Base-by-base conservation (phyloP, 768 basidiomycete genomes). In the Leucocoprinus birnbaumii region DNA sequence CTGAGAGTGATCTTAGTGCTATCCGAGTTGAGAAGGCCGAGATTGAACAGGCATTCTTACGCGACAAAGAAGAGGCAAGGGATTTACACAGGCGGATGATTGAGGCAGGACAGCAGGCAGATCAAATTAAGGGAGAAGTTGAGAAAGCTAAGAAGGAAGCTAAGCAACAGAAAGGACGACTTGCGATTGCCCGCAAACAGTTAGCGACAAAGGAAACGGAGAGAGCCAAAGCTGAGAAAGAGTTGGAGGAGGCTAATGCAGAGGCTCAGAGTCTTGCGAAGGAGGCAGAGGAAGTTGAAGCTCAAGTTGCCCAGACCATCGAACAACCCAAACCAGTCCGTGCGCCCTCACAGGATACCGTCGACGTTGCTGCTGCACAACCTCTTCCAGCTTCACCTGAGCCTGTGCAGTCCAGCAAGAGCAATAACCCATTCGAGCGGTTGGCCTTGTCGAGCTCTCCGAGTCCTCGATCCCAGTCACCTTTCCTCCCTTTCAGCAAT, bases 161-260 rank as follows among this genome's bases (percentile, higher is more conserved):
- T 1, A 89, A 96, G 68, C 93, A 97, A 65, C 95, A 98, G 74
- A 98, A 93, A 68, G 97, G 97, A 9, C 77, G 96, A 59, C 78
- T 96, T 21, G 94, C 94, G 3, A 96, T 98, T 66, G 91, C 92
- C 4, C 88, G 87, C 74, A 98, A 99, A 69, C 97, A 98, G 73
- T 74, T 98, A 24, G 81, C 80, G 22, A 83, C 89, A 3, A 88
- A 91, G 58, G 96, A 98, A 67, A 75, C 79, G 0, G 90, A 91
- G 62, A 83, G 80, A 53, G 81, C 79, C 13, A 89, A 83, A 67
- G 76, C 74, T 9, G 81, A 87, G 61, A 83, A 83, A 64, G 93
- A 94, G 61, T 71, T 91, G 8, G 81, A 82, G 59, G 89, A 88
- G 46, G 84, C 84, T 6, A 71, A 74, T 44, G 73, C 67, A 2